phyloP scores from a whole-genome alignment of 2,329 filamentous ascomycete genomes.

The Trichoderma pleuroti region DNA sequence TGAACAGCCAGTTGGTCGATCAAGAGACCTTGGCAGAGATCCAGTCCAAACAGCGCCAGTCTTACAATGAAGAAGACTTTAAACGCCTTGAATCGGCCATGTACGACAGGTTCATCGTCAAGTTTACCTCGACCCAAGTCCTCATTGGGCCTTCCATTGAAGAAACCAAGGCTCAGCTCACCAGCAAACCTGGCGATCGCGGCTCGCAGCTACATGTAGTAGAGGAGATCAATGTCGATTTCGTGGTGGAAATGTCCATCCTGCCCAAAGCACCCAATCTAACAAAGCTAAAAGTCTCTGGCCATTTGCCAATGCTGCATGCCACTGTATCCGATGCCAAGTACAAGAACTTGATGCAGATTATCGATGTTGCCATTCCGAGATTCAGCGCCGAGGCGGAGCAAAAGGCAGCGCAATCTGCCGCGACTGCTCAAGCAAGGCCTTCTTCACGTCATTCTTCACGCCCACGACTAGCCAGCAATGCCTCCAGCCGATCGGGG shows the following conservation, averaged over 20 bases:
- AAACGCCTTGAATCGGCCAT: constrained; percentile 84
- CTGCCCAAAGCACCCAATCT: constrained; percentile 93
- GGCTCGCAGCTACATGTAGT: constrained; percentile 79
- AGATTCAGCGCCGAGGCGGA: constrained; percentile 56
- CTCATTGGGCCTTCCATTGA: constrained; percentile 92
- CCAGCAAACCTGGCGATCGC: constrained; percentile 55
- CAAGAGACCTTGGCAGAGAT: constrained; percentile 85
- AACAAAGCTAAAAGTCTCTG: constrained; percentile 86
- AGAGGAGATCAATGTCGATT: constrained; percentile 95
- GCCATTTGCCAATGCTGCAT: constrained; percentile 87
- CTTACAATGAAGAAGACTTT: constrained; percentile 86
- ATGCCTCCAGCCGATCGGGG: constrained; percentile 39
- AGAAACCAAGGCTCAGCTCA: constrained; percentile 79
- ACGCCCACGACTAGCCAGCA: constrained; percentile 46
- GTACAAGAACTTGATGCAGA: constrained; percentile 94
- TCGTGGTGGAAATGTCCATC: constrained; percentile 93
- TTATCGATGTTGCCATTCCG: constrained; percentile 93
- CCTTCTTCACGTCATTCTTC: constrained; percentile 28
- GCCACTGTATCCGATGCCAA: constrained; percentile 90
- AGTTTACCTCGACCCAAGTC: constrained; percentile 90
- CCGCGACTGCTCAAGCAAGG: neutral
- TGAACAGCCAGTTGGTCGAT: constrained; percentile 91
- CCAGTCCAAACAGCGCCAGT: constrained; percentile 82
- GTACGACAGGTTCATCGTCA: constrained; percentile 96
- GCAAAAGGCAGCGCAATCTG: neutral